Base-by-base conservation (phyloP, 2,329 filamentous ascomycete species). In the Colletotrichum navitas region DNA sequence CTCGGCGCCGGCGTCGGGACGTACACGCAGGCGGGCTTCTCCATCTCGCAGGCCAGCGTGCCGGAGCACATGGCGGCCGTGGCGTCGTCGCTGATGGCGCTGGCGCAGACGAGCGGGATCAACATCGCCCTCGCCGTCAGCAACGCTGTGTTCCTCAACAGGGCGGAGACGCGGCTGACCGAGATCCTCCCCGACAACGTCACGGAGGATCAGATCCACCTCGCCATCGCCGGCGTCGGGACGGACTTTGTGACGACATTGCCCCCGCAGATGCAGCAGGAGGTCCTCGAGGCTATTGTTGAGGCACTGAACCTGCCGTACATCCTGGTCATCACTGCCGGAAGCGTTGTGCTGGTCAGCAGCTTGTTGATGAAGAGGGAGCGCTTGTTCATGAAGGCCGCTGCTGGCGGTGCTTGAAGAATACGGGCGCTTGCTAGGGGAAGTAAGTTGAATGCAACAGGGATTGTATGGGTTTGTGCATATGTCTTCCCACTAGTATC, bases 1-100 rank as follows among this genome's bases (percentile, higher is more conserved):
- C 71, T 85, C 1, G 85, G 81, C 5, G 74, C 83, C 8, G 84
- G 84, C 7, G 75, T 77, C 1, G 82, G 83, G 1, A 73, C 75
- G 0, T 78, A 76, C 52, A 76, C 78, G 12, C 79, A 82, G 68
- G 77, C 79, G 0, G 76, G 76, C 14, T 84, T 81, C 74, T 59
- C 63, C 32, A 72, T 72, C 49, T 60, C 68, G 2, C 59, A 68
- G 43, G 63, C 68, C 2, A 72, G 66, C 5, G 51, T 62, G 52
- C 59, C 65, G 0, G 69, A 64, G 5, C 5, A 63, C 1, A 72
- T 41, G 54, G 69, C 59, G 3, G 69, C 69, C 7, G 45, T 72
- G 7, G 69, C 55, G 14, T 49, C 66, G 10, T 68, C 60, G 16
- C 12, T 56, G 52, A 72, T 70, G 54, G 60, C 66, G 5, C 39